Percentiles rank a stretch among this genome's conserved stretches.
These are phyloP conservation scores for Aspergillus uvarum DNA, from an alignment of 2,329 filamentous ascomycete genomes.

Conservation along the genomic window DNA sequence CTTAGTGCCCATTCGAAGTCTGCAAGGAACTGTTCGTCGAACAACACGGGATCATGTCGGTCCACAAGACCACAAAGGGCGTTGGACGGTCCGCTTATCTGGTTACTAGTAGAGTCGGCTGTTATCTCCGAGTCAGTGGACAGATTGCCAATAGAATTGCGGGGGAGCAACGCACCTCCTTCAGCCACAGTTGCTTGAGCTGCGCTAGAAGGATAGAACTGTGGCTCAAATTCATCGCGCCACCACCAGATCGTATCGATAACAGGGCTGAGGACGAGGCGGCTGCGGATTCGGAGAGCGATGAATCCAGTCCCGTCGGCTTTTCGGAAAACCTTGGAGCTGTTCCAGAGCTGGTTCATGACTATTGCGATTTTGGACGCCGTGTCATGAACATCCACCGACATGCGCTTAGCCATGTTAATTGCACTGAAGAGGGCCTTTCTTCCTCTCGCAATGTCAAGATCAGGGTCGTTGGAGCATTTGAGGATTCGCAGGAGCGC, in stretches of 20 bases:
- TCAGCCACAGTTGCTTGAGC: constrained; percentile 18
- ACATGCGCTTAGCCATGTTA: constrained; percentile 41
- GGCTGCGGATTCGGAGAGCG: constrained; percentile 40
- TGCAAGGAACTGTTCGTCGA: constrained; percentile 41
- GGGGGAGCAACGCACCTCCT: constrained; percentile 10
- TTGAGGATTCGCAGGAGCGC: constrained; percentile 43
- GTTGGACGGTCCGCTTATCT: constrained; percentile 4
- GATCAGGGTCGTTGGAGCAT: constrained; percentile 26
- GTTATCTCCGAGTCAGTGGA: constrained; percentile 8
- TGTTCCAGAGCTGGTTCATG: constrained; percentile 43
- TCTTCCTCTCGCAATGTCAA: constrained; percentile 38
- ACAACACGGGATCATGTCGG: constrained; percentile 23
- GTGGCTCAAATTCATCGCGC: constrained; percentile 42
- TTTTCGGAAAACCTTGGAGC: constrained; percentile 41
- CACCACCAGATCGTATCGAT: constrained; percentile 46
- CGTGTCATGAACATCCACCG: constrained; percentile 37
- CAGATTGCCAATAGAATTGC: not conserved
- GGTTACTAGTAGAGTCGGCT: constrained; percentile 13
- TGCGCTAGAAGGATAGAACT: constrained; percentile 17
- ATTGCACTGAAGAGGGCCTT: constrained; percentile 37
- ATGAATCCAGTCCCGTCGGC: constrained; percentile 38
- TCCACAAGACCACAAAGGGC: constrained; percentile 5
- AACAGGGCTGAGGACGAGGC: constrained; percentile 38
- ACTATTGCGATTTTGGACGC: constrained; percentile 34
- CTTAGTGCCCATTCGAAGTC: constrained; percentile 42